phyloP scores from a whole-genome alignment of 2,329 filamentous ascomycete genomes.

The Alternaria conjuncta region DNA sequence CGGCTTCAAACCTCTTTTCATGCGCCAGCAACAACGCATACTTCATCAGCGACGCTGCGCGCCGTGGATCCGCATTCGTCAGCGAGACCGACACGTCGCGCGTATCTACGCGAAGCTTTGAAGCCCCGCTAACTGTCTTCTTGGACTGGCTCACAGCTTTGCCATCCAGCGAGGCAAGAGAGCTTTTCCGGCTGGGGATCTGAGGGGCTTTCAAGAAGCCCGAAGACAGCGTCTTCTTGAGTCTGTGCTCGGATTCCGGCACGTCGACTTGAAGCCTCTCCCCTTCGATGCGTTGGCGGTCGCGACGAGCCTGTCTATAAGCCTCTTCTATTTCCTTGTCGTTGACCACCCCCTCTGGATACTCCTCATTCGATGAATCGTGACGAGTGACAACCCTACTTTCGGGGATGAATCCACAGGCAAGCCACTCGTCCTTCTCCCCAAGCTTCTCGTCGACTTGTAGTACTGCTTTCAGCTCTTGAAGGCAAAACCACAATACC shows the following conservation, averaged over 20 bases:
- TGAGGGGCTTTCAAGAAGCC: neutral
- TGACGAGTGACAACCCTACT: constrained; percentile 1
- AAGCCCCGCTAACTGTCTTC: neutral
- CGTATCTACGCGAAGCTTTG: neutral
- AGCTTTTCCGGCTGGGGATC: constrained; percentile 34
- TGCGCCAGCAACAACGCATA: constrained; percentile 7
- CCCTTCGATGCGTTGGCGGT: neutral
- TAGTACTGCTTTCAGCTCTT: constrained; percentile 7
- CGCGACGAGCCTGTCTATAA: neutral
- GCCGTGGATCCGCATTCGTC: neutral
- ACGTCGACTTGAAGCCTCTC: neutral
- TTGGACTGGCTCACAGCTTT: neutral
- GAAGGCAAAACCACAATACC: constrained; percentile 13
- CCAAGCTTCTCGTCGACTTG: neutral
- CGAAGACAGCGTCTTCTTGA: neutral
- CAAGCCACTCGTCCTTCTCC: constrained; percentile 15
- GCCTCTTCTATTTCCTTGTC: neutral
- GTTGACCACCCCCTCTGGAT: neutral
- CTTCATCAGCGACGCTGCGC: constrained; percentile 6
- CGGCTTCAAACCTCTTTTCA: neutral
- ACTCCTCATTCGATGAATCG: neutral
- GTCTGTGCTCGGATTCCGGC: neutral
- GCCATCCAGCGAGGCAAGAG: neutral
- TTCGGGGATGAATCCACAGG: constrained; percentile 5
- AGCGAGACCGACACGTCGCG: neutral